Conservation (phyloP, 192 early-diverging fungal genomes). For the Mortierella hygrophila region DNA sequence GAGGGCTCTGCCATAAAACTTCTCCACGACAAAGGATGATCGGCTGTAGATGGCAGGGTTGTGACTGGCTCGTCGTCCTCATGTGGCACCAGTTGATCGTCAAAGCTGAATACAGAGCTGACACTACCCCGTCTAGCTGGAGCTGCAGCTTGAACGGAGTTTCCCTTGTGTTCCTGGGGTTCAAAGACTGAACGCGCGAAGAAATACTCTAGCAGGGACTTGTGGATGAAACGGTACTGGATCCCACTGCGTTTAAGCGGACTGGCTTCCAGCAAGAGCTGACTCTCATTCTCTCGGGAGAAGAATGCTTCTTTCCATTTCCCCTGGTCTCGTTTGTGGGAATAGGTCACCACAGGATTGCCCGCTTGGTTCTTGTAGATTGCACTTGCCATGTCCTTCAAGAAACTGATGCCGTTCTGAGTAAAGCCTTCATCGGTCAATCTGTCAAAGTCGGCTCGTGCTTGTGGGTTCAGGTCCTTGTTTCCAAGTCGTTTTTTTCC, state of each 20-base stretch:
- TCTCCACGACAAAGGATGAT: conserved; percentile 1
- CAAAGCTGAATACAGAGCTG: conserved; percentile 5
- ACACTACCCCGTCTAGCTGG: not conserved
- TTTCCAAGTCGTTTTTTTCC: conserved; percentile 8
- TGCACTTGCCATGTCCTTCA: conserved; percentile 19
- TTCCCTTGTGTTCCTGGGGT: not conserved
- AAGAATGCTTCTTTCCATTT: conserved; percentile 26
- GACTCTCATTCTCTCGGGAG: conserved; percentile 3
- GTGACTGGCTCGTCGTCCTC: not conserved
- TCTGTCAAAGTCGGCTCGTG: conserved; percentile 6
- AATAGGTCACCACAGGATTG: conserved; percentile 12
- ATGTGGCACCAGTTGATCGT: not conserved
- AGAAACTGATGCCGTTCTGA: conserved; percentile 16
- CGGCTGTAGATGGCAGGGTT: not conserved
- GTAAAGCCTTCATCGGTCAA: conserved; percentile 18
- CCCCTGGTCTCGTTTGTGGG: not conserved
- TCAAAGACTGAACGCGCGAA: conserved; percentile 18
- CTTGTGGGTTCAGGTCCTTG: conserved; percentile 16
- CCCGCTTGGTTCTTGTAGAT: conserved; percentile 27
- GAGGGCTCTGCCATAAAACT: conserved; percentile 11
- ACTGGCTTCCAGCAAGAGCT: conserved; percentile 1
- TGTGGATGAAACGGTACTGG: conserved; percentile 16
- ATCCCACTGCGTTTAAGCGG: conserved; percentile 14
- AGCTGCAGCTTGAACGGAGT: no score
- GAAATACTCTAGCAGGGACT: conserved; percentile 16